Evolutionary conservation across 2,329 filamentous ascomycete genomes (phyloP).

Genomic region (Aspergillus carbonarius): DNA sequence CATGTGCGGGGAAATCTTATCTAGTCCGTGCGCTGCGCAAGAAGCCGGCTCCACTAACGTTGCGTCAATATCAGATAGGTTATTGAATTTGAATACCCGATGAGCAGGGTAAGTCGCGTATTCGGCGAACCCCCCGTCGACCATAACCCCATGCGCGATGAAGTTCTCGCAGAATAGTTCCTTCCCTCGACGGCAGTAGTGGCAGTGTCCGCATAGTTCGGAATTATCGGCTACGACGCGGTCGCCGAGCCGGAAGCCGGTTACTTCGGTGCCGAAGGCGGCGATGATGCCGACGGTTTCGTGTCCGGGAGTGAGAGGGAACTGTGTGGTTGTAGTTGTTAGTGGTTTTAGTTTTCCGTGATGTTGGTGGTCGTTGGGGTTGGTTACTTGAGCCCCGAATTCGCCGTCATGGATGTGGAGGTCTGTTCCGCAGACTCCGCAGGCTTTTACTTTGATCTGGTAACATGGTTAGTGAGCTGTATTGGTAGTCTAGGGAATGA

Average conservation of each 20-base stretch:
- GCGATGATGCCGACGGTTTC: constrained; percentile 67
- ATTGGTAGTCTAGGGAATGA: neutral
- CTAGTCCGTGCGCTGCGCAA: constrained; percentile 67
- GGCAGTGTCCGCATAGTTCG: constrained; percentile 68
- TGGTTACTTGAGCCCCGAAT: constrained; percentile 55
- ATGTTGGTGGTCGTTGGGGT: neutral
- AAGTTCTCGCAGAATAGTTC: constrained; percentile 68
- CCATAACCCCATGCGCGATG: constrained; percentile 58
- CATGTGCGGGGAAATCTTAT: constrained; percentile 66
- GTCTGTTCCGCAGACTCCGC: constrained; percentile 62
- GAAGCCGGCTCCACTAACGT: neutral
- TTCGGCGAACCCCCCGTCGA: constrained; percentile 71
- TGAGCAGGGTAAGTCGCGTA: constrained; percentile 51
- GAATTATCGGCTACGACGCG: constrained; percentile 58
- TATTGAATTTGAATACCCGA: neutral
- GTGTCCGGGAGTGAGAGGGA: constrained; percentile 66
- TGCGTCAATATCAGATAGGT: neutral
- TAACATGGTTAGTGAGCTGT: neutral
- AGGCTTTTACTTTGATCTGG: constrained; percentile 65
- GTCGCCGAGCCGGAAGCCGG: constrained; percentile 61
- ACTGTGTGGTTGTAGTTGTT: constrained; percentile 41
- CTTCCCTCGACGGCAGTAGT: constrained; percentile 70
- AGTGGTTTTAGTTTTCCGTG: neutral
- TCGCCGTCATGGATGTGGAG: constrained; percentile 62
- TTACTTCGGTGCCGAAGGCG: constrained; percentile 58